Base-by-base conservation (phyloP, 257 asterid genomes). In the Nicotiana undulata region DNA sequence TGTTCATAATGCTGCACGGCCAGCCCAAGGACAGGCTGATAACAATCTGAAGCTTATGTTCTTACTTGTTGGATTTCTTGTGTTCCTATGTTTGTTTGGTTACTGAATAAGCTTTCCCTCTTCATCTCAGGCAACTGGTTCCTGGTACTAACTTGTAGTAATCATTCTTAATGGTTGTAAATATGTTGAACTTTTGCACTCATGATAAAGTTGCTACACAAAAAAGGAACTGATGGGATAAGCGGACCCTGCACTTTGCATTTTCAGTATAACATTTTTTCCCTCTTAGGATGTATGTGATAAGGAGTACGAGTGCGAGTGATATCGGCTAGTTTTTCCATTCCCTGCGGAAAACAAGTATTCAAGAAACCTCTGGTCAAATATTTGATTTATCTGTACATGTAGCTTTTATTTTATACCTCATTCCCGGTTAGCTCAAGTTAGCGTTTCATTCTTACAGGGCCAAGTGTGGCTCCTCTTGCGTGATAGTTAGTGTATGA, bases 1-100 rank as follows among this genome's bases (percentile, higher is more conserved):
- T 74, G 79, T 74, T 74, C 79, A 49, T 8, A 49, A 74, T 74
- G 90, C 94, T 24, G 90, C 84, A 79, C 91, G 85, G 10, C 5
- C 63, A 16, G 28, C 61, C 26, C 79, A 49, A 74, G 60, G 61
- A 15, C 79, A 74, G 16, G 44, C 40, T 24, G 79, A 74, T 24
- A 74, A 74, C 5, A 74, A 74, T 49, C 61, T 74, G 79, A 74
- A 74, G 79, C 51, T 74, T 49, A 74, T 74, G 79, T 74, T 74
- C 63, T 49, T 74, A 32, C 79, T 74, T 49, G 79, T 74, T 74
- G 79, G 79, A 24, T 74, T 74, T 74, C 79, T 74, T 49, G 79
- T 74, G 18, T 74, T 74, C 61, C 44, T 74, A 16, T 74, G 28
- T 74, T 51, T 74, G 17, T 74, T 74, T 49, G 63, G 79, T 51